These are phyloP conservation scores for Solanum sitiens DNA, from an alignment of 257 asterid genomes.

Conservation along the genomic window DNA sequence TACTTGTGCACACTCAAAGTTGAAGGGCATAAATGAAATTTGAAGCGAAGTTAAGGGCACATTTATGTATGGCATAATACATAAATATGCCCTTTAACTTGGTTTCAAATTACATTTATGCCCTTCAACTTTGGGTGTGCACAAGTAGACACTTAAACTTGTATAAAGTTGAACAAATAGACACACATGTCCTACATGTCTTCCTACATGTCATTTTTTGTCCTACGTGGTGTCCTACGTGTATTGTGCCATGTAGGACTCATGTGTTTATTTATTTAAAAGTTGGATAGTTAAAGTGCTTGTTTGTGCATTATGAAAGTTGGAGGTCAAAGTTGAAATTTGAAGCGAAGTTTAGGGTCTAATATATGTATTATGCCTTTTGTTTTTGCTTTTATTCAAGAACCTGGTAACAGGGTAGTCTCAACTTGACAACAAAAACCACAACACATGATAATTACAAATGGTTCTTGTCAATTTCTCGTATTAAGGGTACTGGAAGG, in stretches of 20 bases:
- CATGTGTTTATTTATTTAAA: too few species aligned
- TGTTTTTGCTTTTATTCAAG: neutral
- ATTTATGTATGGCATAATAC: too few species aligned
- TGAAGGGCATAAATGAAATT: neutral
- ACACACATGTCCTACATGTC: too few species aligned
- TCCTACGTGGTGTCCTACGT: too few species aligned
- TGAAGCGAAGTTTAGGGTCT: neutral
- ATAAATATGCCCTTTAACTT: too few species aligned
- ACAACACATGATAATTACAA: neutral
- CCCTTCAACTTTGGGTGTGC: too few species aligned
- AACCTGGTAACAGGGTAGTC: neutral
- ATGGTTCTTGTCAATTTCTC: neutral
- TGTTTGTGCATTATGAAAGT: neutral
- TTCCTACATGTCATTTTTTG: too few species aligned
- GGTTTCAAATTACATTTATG: too few species aligned
- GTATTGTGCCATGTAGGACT: too few species aligned
- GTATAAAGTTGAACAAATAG: too few species aligned
- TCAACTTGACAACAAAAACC: neutral
- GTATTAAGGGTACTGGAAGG: neutral
- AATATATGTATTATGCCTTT: neutral
- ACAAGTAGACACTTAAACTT: too few species aligned
- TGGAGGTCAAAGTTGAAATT: neutral
- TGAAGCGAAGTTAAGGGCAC: neutral
- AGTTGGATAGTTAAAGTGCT: neutral
- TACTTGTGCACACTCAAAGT: neutral